Evolutionary conservation across 1,284 basidiomycete species (phyloP).

Genomic region (Moniliophthora roreri): DNA sequence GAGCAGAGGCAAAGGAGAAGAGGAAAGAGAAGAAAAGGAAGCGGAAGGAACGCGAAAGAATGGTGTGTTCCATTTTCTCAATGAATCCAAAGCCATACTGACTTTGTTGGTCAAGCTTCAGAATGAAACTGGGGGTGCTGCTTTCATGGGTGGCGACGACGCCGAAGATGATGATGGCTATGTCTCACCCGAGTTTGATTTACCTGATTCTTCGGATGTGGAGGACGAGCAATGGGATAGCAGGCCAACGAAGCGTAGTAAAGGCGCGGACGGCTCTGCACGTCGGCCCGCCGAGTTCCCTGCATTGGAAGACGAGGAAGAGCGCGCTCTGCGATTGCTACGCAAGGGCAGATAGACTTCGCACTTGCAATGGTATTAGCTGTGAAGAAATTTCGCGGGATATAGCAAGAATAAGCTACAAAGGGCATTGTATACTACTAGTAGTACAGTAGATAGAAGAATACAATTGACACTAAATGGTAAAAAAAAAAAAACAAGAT

Average conservation of each 20-base stretch:
- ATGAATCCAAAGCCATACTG: neutral
- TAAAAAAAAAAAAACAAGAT: too few species aligned
- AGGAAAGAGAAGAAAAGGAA: constrained; percentile 85
- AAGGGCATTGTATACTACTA: too few species aligned
- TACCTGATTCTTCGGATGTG: constrained; percentile 48
- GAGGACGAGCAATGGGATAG: constrained; percentile 26
- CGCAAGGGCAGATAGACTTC: neutral
- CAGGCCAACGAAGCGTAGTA: constrained; percentile 41
- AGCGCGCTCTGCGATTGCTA: neutral
- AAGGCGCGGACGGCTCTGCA: constrained; percentile 15
- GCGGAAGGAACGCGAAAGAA: constrained; percentile 83
- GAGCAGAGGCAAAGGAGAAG: constrained; percentile 84
- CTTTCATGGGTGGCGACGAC: constrained; percentile 31
- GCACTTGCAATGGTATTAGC: too few species aligned
- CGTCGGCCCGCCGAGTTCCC: constrained; percentile 2
- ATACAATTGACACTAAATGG: too few species aligned
- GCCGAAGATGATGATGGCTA: constrained; percentile 61
- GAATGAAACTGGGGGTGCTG: constrained; percentile 21
- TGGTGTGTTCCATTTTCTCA: constrained; percentile 44
- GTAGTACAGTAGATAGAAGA: too few species aligned
- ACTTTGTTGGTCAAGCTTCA: neutral
- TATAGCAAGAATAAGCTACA: too few species aligned
- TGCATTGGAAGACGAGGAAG: neutral
- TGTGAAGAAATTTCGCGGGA: too few species aligned
- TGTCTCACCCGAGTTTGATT: constrained; percentile 70